Evolutionary conservation across 1,284 basidiomycete species (phyloP).

Genomic region (Dichomitus squalens): DNA sequence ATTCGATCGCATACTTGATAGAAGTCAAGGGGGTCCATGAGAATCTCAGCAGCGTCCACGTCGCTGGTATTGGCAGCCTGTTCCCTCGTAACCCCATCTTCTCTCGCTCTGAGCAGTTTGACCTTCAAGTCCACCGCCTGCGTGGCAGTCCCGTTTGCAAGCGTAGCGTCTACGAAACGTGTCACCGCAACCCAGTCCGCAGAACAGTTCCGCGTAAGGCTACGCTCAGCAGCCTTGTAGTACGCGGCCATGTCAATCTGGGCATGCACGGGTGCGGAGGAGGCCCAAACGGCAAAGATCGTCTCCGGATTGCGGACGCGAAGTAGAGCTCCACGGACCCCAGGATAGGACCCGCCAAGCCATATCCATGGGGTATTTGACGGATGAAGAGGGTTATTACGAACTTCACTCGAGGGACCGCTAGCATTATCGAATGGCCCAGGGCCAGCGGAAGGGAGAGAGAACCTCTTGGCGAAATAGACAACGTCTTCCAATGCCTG

Average conservation of each 20-base stretch:
- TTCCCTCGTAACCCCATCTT: slow-evolving; percentile 38
- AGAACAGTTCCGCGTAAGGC: slow-evolving; percentile 51
- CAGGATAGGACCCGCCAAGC: slow-evolving; percentile 53
- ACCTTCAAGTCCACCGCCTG: slow-evolving; percentile 43
- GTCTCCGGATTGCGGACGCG: slow-evolving; percentile 48
- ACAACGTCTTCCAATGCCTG: slow-evolving; percentile 62
- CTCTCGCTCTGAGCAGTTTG: slow-evolving; percentile 42
- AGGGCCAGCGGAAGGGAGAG: slow-evolving; percentile 3
- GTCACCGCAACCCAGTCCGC: slow-evolving; percentile 55
- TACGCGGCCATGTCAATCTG: slow-evolving; percentile 55
- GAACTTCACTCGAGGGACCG: neutral
- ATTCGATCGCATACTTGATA: slow-evolving; percentile 41
- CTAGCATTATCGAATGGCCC: slow-evolving; percentile 22
- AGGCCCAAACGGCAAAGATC: slow-evolving; percentile 52
- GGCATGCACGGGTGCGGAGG: slow-evolving; percentile 51
- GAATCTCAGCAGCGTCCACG: slow-evolving; percentile 42
- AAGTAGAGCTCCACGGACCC: slow-evolving; percentile 42
- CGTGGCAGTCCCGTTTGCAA: slow-evolving; percentile 37
- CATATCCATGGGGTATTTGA: slow-evolving; percentile 48
- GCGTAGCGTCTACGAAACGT: slow-evolving; percentile 43
- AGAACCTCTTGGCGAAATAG: slow-evolving; percentile 54
- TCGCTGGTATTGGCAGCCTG: slow-evolving; percentile 40
- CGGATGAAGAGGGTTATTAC: slow-evolving; percentile 39
- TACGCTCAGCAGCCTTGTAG: slow-evolving; percentile 51
- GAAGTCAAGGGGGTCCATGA: slow-evolving; percentile 52